Evolutionary conservation across 108 stramenopile species (phyloP).

Genomic region (Fistulifera pelliculosa): DNA sequence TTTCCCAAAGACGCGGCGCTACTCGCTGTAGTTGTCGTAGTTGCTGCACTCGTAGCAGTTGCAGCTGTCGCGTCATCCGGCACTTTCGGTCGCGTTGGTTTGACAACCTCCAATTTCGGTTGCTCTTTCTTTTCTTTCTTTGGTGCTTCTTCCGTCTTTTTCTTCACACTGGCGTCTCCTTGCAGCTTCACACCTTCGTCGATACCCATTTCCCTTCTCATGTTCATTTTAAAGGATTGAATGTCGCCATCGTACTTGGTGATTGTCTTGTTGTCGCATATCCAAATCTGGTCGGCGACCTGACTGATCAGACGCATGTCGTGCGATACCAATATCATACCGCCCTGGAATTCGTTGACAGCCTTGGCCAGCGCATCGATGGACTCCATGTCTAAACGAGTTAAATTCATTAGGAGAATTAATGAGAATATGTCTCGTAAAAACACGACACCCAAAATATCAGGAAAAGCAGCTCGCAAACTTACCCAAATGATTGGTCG

Average conservation of each 20-base stretch:
- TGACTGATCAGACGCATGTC: constrained; percentile 98
- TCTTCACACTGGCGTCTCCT: constrained; percentile 73
- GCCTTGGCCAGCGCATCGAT: constrained; percentile 97
- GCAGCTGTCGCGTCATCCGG: constrained; percentile 2
- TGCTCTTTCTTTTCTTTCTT: constrained; percentile 4
- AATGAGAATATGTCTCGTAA: no score
- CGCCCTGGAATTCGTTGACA: constrained; percentile 95
- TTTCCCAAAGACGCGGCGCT: not conserved
- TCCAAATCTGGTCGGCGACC: constrained; percentile 98
- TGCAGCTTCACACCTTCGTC: constrained; percentile 43
- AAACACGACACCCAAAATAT: not conserved
- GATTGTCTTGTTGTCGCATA: constrained; percentile 91
- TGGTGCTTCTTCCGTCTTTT: constrained; percentile 13
- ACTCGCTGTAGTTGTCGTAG: constrained; percentile 6
- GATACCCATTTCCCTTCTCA: constrained; percentile 70
- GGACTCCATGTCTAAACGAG: constrained; percentile 79
- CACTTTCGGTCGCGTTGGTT: constrained; percentile 1
- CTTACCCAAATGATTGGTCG: constrained; percentile 60
- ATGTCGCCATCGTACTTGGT: constrained; percentile 84
- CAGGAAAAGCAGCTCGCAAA: not conserved
- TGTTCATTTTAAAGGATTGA: constrained; percentile 88
- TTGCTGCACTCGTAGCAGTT: constrained; percentile 5
- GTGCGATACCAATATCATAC: constrained; percentile 95
- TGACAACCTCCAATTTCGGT: not conserved
- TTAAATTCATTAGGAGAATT: not conserved